Evolutionary conservation across 176 grass and related monocot genomes (phyloP).

Genomic region (Puya raimondii): DNA sequence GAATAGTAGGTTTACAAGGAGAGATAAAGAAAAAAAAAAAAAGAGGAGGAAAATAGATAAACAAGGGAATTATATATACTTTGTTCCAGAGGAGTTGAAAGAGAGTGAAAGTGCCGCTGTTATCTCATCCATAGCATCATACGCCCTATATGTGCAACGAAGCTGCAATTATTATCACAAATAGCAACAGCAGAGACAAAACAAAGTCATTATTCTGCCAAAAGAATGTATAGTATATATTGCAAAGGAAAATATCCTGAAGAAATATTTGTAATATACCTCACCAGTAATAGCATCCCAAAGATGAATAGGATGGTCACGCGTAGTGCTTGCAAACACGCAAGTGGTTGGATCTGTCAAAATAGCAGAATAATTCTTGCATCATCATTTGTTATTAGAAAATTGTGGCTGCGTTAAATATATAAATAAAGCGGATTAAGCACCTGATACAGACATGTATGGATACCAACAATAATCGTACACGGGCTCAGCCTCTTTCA

Average conservation of each 20-base stretch:
- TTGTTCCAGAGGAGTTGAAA: conserved; percentile 80
- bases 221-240: background rate
- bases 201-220: background rate
- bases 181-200: conserved; percentile 13
- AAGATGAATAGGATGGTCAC: conserved; percentile 92
- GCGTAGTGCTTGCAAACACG: conserved; percentile 76
- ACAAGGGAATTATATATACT: conserved; percentile 34
- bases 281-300: conserved; percentile 80
- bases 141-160: conserved; percentile 84
- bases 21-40: conserved; percentile 10
- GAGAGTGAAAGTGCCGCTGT: conserved; percentile 76
- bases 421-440: background rate
- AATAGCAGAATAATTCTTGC: conserved; percentile 20
- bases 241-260: background rate
- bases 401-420: background rate
- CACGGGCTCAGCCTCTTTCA: conserved; percentile 72
- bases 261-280: conserved; percentile 24
- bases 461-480: conserved; percentile 98
- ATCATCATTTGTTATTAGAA: background rate
- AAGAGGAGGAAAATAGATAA: background rate
- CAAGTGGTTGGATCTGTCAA: conserved; percentile 58
- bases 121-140: conserved; percentile 96
- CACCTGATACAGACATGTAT: conserved; percentile 73
- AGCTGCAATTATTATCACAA: conserved; percentile 39
- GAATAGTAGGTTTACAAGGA: no score